Evolutionary conservation across 2,329 filamentous ascomycete genomes (phyloP).

Genomic region (Tolypocladium tundrense): DNA sequence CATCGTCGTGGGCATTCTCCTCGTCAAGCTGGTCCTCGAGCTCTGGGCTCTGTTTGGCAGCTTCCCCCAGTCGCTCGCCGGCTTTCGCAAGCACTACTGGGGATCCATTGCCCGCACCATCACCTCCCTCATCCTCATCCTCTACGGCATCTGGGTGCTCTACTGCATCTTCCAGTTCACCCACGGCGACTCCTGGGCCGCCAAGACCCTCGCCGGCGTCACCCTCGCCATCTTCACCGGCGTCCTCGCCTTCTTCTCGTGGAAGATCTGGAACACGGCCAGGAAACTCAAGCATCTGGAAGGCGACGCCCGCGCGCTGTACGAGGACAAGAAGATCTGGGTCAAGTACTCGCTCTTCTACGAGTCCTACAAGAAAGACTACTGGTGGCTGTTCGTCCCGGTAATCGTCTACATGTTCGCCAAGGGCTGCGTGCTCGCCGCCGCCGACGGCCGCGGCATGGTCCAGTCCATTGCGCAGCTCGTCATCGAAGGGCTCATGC

Average conservation of each 20-base stretch:
- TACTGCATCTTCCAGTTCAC: conserved; percentile 97
- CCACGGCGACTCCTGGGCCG: conserved; percentile 87
- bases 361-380: conserved; percentile 85
- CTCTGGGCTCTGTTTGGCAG: conserved; percentile 81
- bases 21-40: conserved; percentile 87
- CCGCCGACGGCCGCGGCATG: conserved; percentile 75
- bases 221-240: conserved; percentile 74
- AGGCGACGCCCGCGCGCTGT: conserved; percentile 64
- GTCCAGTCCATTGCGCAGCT: conserved; percentile 72
- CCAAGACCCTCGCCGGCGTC: conserved; percentile 70
- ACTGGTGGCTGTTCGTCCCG: conserved; percentile 96
- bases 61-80: conserved; percentile 68
- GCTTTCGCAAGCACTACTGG: conserved; percentile 96
- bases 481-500: conserved; percentile 69
- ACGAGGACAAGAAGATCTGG: conserved; percentile 85
- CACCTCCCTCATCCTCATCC: conserved; percentile 77
- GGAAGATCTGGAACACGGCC: conserved; percentile 71
- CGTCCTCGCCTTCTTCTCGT: conserved; percentile 73
- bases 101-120: conserved; percentile 80
- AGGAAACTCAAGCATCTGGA: conserved; percentile 62
- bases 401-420: conserved; percentile 82
- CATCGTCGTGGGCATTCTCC: conserved; percentile 75
- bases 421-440: conserved; percentile 79
- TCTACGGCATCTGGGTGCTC: conserved; percentile 91
- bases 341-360: conserved; percentile 96